These are phyloP conservation scores for Calonectria pteridis DNA, from an alignment of 2,329 filamentous ascomycete genomes.

Conservation along the genomic window DNA sequence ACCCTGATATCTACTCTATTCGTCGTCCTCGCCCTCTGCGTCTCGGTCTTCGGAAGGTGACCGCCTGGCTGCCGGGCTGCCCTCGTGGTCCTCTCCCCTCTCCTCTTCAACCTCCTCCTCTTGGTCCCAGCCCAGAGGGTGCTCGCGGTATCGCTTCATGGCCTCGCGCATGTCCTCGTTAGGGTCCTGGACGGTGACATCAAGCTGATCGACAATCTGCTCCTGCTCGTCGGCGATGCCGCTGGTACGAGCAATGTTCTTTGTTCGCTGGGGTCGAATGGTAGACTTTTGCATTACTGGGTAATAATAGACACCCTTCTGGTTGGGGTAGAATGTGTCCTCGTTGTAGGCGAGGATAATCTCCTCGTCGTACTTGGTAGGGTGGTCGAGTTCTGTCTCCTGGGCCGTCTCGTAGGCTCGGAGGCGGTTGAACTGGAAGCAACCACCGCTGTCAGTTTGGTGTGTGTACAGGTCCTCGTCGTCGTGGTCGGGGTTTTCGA, in stretches of 20 bases:
- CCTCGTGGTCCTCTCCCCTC: constrained; percentile 46
- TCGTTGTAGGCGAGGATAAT: constrained; percentile 71
- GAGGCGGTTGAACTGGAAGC: constrained; percentile 72
- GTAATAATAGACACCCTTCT: constrained; percentile 76
- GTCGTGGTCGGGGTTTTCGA: constrained; percentile 66
- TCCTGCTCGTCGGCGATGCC: constrained; percentile 63
- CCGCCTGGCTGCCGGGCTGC: constrained; percentile 39
- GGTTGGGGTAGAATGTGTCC: constrained; percentile 61
- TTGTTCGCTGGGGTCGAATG: constrained; percentile 72
- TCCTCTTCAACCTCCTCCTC: constrained; percentile 52
- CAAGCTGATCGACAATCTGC: constrained; percentile 67
- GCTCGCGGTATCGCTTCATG: constrained; percentile 64
- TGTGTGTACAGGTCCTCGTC: constrained; percentile 68
- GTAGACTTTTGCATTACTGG: constrained; percentile 74
- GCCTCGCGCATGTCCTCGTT: constrained; percentile 64
- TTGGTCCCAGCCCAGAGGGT: constrained; percentile 64
- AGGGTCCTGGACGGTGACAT: constrained; percentile 68
- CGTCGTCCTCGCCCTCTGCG: constrained; percentile 62
- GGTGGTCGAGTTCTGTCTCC: constrained; percentile 67
- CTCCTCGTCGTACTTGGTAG: constrained; percentile 74
- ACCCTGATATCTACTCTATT: constrained; percentile 30
- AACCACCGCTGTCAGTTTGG: constrained; percentile 59
- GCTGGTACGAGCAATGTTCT: constrained; percentile 70
- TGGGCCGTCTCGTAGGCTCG: constrained; percentile 74
- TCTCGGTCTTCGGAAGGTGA: constrained; percentile 53